Base-by-base conservation (phyloP, 345 rosid species). In the Salix arbutifolia region DNA sequence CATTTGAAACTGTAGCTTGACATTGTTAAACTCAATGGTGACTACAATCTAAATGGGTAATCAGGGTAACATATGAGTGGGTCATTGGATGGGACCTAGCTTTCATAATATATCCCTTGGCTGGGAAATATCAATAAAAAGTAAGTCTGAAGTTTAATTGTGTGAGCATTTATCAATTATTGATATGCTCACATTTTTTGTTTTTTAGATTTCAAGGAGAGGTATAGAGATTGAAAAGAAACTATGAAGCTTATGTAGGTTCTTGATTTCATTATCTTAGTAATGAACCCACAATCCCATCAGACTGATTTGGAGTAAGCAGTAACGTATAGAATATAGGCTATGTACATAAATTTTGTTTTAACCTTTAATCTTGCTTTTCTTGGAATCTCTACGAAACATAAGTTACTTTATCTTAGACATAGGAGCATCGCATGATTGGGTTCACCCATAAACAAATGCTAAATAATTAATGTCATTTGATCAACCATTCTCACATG, bases 381-480 rank as follows among this genome's bases (percentile, higher is more conserved):
- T 56, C 62, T 56, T 28, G 1, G 62, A 56, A 56, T 56, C 23
- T 56, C 26, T 56, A 8, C 11, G 25, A 26, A n/a, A 13, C 11
- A 56, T 9, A 5, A 23, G 26, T 56, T 8, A 4, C 67, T 76
- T 33, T 19, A 8, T 52, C 4, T 71, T 68, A 69, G 44, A 53
- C 28, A 61, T 21, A 50, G 40, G 70, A 71, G 26, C 66, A 69
- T 77, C 44, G 58, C 56, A 69, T 67, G 48, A 67, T 65, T 64
- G 13, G 60, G 23, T 64, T 61, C 33, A 48, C 52, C 6, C 38
- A 28, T 74, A 65, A 44, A 42, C 31, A 53, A 73, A 37, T 60
- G 40, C 35, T 26, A 10, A 4, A 28, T 74, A 52, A n/a, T n/a
- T 30, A 46, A 28, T 40, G 66, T 44, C 48, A 4, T 8, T 26